Evolutionary conservation across 192 early-diverging fungal species (phyloP).

Genomic region (Allomyces macrogynus): DNA sequence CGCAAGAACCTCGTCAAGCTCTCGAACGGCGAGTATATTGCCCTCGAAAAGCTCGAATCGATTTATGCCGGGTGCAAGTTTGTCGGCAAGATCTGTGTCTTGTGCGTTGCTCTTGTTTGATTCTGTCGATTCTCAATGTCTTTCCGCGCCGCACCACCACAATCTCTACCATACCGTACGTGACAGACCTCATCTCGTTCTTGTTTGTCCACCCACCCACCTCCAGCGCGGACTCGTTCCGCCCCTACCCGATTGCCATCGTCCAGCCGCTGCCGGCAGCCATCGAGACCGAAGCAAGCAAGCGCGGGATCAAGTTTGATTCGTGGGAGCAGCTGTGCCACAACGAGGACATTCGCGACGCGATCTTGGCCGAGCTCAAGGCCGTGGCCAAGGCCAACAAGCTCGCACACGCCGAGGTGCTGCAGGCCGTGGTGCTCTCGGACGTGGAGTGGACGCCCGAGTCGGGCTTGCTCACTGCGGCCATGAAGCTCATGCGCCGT

Average conservation of each 20-base stretch:
- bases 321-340: conserved; percentile 32
- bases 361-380: neutral
- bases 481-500: conserved; percentile 75
- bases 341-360: conserved; percentile 22
- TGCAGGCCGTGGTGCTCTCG: conserved; percentile 43
- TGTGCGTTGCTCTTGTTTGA: too few relatives aligned
- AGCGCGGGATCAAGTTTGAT: conserved; percentile 14
- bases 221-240: conserved; percentile 48
- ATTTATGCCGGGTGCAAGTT: conserved; percentile 51
- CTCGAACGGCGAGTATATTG: conserved; percentile 78
- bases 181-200: too few relatives aligned
- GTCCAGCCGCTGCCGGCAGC: conserved; percentile 43
- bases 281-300: conserved; percentile 19
- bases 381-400: conserved; percentile 35
- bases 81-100: too few relatives aligned
- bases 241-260: conserved; percentile 52
- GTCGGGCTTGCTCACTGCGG: conserved; percentile 70
- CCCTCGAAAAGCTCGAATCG: conserved; percentile 82
- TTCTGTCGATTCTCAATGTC: too few relatives aligned
- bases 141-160: too few relatives aligned
- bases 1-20: conserved; percentile 89
- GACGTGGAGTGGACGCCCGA: conserved; percentile 79
- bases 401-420: conserved; percentile 51
- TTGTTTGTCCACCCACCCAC: conserved; percentile 60
- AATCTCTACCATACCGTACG: too few relatives aligned